Evolutionary conservation across 495 filamentous ascomycete genomes (phyloP), one percentile per base, ranked within the genome.

Genomic region (Daldinia grandis): DNA sequence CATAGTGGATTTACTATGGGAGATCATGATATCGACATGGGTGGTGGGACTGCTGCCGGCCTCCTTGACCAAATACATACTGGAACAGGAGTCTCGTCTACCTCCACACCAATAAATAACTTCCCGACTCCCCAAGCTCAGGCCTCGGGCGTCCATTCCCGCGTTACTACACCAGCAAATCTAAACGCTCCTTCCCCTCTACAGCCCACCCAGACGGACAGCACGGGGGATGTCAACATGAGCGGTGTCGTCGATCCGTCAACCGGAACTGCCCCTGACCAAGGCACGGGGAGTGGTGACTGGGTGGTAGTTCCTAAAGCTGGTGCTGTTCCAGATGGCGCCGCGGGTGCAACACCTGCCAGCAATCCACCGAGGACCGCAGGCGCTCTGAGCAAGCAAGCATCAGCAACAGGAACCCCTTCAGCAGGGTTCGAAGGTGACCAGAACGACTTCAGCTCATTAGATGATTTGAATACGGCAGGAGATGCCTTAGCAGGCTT

Each of bases 11-110:
- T 84, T 35, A 80, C 86, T 76, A 75, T 83, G 44, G 81, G 80
- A 3, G 87, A 88, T 71, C 81, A 82, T 10, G 90, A 91, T 73
- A 85, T 92, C 67, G 84, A 90, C 61, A 89, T 92, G 87, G 89
- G 87, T 27, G 84, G 87, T 30, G 84, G 87, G 31, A 87, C 86
- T 1, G 86, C 83, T 1, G 88, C 86, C 40, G 84, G 87, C 57
- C 78, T 91, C 19, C 80, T 91, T 7, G 86, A 91, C 75, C 88
- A 91, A 70, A 90, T 90, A 76, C 83, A 87, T 70, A 80, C 80
- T 21, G 86, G 85, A 66, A 79, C 80, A 28, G 86, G 84, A 58
- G 81, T 84, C 56, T 86, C 87, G 19, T 80, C 83, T 14, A 81
- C 81, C 27, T 85, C 85, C 0, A 85, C 85, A 2, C 83, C 84